Conservation (phyloP, 2,329 filamentous ascomycete species). For the Beauveria scarabaeidicola region DNA sequence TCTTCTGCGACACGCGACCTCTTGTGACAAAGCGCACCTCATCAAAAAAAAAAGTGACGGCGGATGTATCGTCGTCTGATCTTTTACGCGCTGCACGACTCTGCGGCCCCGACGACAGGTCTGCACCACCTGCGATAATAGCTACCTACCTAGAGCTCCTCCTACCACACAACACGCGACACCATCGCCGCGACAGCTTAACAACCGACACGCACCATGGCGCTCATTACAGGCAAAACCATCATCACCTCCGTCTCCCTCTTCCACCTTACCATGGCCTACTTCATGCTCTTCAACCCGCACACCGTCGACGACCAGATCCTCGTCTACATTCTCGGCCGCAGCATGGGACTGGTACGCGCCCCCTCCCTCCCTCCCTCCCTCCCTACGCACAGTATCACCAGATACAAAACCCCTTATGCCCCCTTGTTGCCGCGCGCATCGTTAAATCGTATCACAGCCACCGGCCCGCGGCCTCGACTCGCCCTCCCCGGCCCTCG, state of each 20-base stretch:
- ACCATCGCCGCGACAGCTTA: not conserved
- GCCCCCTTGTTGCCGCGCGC: not conserved
- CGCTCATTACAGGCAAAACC: slow-evolving; percentile 67
- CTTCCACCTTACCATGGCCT: slow-evolving; percentile 76
- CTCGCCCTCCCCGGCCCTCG: slow-evolving; percentile 59
- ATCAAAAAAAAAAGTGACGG: not conserved
- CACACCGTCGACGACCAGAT: slow-evolving; percentile 66
- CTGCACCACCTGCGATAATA: not conserved
- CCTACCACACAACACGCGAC: not conserved
- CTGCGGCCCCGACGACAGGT: not conserved
- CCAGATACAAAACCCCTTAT: not conserved
- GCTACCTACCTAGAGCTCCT: no score
- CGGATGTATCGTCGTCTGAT: not conserved
- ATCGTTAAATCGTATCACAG: slow-evolving; percentile 28
- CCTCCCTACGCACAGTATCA: not conserved
- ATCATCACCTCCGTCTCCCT: slow-evolving; percentile 76
- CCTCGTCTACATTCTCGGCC: slow-evolving; percentile 71
- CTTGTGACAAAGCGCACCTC: not conserved
- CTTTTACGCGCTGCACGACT: not conserved
- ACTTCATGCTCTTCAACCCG: slow-evolving; percentile 73
- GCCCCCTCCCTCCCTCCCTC: not conserved
- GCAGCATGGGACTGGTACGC: slow-evolving; percentile 72
- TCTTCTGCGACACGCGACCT: not conserved
- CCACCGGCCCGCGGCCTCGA: slow-evolving; percentile 61
- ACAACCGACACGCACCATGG: slow-evolving; percentile 45